These are phyloP conservation scores for Penicillium sumatraense DNA, from an alignment of 2,329 filamentous ascomycete species.

Conservation along the genomic window DNA sequence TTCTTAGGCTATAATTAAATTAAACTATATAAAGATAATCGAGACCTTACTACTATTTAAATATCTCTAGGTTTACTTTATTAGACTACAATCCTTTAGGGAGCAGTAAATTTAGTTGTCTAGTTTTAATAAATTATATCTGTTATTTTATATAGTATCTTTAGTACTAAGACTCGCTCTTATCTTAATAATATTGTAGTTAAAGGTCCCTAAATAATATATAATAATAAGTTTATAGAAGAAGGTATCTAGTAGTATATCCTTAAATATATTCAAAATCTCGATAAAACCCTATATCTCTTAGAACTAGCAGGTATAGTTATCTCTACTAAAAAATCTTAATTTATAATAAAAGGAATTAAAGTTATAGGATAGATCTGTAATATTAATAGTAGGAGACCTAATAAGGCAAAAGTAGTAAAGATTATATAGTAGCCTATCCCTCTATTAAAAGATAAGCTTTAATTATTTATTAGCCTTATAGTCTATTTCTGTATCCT, in stretches of 20 bases:
- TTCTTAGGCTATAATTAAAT: too few relatives aligned
- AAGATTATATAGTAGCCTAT: background rate
- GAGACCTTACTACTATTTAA: background rate
- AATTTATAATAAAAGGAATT: background rate
- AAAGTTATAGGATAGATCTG: background rate
- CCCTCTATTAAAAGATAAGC: background rate
- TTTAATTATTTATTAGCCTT: background rate
- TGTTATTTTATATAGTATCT: background rate
- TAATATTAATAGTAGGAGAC: background rate
- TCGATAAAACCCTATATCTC: background rate
- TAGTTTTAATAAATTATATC: conserved; percentile 1
- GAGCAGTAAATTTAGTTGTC: background rate
- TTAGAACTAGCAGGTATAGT: background rate
- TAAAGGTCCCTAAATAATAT: background rate
- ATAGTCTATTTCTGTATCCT: background rate
- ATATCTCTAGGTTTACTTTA: background rate
- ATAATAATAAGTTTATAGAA: too few relatives aligned
- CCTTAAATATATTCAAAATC: background rate
- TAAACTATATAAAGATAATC: too few relatives aligned
- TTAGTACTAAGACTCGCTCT: background rate
- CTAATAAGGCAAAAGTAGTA: background rate
- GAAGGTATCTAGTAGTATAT: background rate
- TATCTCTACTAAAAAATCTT: background rate
- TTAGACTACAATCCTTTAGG: background rate
- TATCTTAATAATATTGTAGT: background rate